Base-by-base conservation (phyloP, 192 early-diverging fungal species). In the Gamsiella multidivaricata region DNA sequence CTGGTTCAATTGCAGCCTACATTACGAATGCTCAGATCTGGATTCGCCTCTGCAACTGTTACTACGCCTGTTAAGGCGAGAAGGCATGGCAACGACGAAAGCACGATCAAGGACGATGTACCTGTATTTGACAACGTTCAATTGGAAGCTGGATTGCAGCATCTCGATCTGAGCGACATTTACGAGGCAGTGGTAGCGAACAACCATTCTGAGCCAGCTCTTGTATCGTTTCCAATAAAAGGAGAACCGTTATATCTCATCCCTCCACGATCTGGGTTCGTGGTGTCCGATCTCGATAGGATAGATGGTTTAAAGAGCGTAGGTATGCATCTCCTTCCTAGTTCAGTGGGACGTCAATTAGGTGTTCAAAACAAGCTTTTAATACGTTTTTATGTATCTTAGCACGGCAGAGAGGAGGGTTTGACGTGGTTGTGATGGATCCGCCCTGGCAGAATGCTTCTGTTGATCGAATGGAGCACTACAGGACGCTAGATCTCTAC, bases 361-460 rank as follows among this genome's bases (percentile, higher is more conserved):
- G 12, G 17, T 23, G 20, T 22, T 36, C 3, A 11, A 17, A 5
- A 3, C 32, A 9, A 2, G 8, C 20, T 41, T 57, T 33, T 22
- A 5, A 12, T 5, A 55, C 18, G 25, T 31, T 23, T 5, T 46
- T 45, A 5, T n/a, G 12, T 18, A 18, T 36, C n/a, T 22, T 52
- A 84, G 82, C 69, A 3, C 22, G 58, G 11, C 49, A 60, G 33
- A 61, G 49, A 29, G 64, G 67, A 41, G 81, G 74, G 12, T 84
- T 74, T 52, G 70, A 84, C 37, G 71, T 89, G 9, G 79, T 90
- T 37, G 75, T 91, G 3, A 82, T 85, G 80, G 88, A 90, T 46
- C 88, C 88, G 28, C 88, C 92, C 15, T 93, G 92, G 92, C 84
- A 84, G 18, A 93, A 93, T 51, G 64, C 69, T 3, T 72, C 84